Evolutionary conservation across 345 rosid species (phyloP).

Genomic region (Lepidium didymum): DNA sequence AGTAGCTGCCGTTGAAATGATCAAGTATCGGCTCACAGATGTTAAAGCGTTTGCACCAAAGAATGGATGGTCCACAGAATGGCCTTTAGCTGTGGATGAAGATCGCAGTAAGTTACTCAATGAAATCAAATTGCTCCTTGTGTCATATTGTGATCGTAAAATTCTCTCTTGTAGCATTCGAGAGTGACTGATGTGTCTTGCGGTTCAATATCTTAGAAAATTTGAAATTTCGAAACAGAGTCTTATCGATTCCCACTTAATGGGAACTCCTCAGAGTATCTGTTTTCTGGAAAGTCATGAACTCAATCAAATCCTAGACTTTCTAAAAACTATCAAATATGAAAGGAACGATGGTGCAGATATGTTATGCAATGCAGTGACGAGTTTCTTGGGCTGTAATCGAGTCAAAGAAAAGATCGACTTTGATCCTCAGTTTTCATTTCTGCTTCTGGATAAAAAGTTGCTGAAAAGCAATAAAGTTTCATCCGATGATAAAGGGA

Average conservation of each 20-base stretch:
- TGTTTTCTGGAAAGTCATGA: slow-evolving; percentile 11
- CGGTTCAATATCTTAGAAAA: background rate
- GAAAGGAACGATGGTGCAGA: slow-evolving; percentile 7
- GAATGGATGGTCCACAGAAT: slow-evolving; percentile 22
- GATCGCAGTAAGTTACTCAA: slow-evolving; percentile 2
- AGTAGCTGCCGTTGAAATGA: slow-evolving; percentile 16
- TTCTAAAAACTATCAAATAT: background rate
- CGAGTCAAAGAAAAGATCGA: slow-evolving; percentile 10
- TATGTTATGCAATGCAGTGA: slow-evolving; percentile 9
- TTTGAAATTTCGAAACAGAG: background rate
- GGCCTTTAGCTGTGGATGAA: slow-evolving; percentile 16
- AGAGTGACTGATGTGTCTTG: background rate
- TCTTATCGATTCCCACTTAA: background rate
- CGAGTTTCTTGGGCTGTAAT: background rate
- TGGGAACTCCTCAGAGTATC: slow-evolving; percentile 10
- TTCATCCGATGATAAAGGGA: background rate
- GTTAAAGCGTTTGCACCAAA: background rate
- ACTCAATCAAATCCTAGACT: background rate
- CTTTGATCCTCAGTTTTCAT: slow-evolving; percentile 5
- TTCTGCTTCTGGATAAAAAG: slow-evolving; percentile 15
- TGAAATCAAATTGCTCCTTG: background rate
- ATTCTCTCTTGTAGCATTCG: slow-evolving; percentile 10
- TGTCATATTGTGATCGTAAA: background rate
- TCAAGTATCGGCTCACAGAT: background rate
- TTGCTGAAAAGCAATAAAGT: background rate